Percentiles rank a stretch among this genome's conserved stretches.
phyloP scores from a whole-genome alignment of 352 stramenopile species.

The Globisporangium perplexum region DNA sequence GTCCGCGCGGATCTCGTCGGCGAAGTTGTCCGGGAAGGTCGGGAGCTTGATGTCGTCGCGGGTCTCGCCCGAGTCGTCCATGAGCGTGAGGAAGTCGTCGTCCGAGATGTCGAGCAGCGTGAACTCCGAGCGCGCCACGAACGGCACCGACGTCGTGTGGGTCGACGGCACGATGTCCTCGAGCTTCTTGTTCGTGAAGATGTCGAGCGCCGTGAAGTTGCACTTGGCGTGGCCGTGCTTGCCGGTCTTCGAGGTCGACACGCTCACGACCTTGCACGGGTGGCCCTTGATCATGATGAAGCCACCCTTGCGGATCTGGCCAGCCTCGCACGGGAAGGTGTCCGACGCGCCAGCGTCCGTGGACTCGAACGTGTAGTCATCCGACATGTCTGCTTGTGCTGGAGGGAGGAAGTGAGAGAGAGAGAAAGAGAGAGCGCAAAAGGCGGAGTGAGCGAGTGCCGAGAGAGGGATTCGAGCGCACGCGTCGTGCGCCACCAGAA shows the following conservation, averaged over 20 bases:
- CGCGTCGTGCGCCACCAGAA: no score
- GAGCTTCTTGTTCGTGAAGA: conserved; percentile 99
- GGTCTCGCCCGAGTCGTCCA: conserved; percentile 96
- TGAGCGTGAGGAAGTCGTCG: conserved; percentile 97
- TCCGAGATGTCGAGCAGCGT: conserved; percentile 98
- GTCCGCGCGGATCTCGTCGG: conserved; percentile 94
- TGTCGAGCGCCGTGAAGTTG: conserved; percentile 99
- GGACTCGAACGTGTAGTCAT: conserved; percentile 90
- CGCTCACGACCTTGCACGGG: conserved; percentile 97
- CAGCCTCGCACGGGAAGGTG: conserved; percentile 97
- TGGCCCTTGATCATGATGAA: conserved; percentile 99
- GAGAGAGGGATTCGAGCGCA: not conserved
- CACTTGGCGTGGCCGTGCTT: conserved; percentile 99
- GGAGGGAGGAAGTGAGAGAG: not conserved
- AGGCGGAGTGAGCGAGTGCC: conserved; percentile 10
- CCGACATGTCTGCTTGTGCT: conserved; percentile 21
- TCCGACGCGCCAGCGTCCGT: conserved; percentile 96
- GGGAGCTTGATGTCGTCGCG: conserved; percentile 98
- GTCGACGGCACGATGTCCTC: conserved; percentile 99
- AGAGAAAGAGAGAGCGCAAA: not conserved
- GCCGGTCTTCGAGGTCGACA: conserved; percentile 99
- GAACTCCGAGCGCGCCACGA: conserved; percentile 96
- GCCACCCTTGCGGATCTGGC: conserved; percentile 98
- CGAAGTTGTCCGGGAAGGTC: conserved; percentile 93
- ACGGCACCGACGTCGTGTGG: conserved; percentile 97